Conservation (phyloP, 192 early-diverging fungal genomes). For the Gorgonomyces haynaldii region DNA sequence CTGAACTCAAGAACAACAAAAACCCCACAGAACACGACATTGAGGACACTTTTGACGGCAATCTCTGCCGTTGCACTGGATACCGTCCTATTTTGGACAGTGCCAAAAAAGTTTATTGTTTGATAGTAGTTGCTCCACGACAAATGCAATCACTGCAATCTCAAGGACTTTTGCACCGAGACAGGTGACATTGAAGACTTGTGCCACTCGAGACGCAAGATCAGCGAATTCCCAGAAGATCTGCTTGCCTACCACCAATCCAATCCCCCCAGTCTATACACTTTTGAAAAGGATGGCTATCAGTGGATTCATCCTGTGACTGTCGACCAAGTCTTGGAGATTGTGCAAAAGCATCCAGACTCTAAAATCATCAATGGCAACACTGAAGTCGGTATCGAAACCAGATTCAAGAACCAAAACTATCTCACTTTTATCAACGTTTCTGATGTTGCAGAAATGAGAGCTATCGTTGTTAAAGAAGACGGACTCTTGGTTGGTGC, state of each 20-base stretch:
- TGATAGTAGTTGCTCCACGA: conserved; percentile 10
- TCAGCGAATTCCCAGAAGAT: conserved; percentile 12
- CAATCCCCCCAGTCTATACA: conserved; percentile 21
- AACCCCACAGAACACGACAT: conserved; percentile 57
- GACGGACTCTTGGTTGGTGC: conserved; percentile 39
- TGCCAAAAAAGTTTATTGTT: conserved; percentile 46
- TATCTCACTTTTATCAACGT: conserved; percentile 55
- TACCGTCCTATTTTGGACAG: conserved; percentile 80
- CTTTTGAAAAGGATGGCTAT: conserved; percentile 36
- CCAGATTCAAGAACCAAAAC: conserved; percentile 56
- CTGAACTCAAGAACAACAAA: conserved; percentile 60
- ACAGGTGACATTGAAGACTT: conserved; percentile 26
- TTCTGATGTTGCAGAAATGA: conserved; percentile 60
- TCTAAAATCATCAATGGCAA: conserved; percentile 75
- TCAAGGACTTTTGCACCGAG: background rate
- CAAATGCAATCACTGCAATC: conserved; percentile 1
- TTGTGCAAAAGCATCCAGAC: conserved; percentile 37
- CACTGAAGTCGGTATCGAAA: conserved; percentile 72
- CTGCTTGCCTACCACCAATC: conserved; percentile 10
- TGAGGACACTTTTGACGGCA: conserved; percentile 76
- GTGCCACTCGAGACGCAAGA: conserved; percentile 3
- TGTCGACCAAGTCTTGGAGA: conserved; percentile 11
- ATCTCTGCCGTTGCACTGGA: conserved; percentile 85
- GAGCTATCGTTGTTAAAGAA: conserved; percentile 20
- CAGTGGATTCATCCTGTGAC: conserved; percentile 40